A percentile compares a stretch with the other conserved stretches of the same genome.
Conservation (phyloP, 805 yeast genomes). For the Wickerhamiella australiensis region DNA sequence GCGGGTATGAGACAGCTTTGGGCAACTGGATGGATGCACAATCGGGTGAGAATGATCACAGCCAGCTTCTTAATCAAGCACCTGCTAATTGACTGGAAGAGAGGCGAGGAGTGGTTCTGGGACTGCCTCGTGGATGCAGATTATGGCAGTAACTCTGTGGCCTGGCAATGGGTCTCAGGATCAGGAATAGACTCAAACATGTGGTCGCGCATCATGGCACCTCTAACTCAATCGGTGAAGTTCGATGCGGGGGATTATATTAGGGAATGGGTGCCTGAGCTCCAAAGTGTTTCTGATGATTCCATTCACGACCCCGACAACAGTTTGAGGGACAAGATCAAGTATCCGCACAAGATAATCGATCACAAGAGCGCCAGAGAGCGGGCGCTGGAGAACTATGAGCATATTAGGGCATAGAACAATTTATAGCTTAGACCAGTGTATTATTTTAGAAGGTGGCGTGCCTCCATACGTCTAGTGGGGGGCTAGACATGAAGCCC, state of each 20-base stretch:
- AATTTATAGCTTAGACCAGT: too few relatives aligned
- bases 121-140: conserved; percentile 9
- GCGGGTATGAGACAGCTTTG: conserved; percentile 45
- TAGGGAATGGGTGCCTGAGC: conserved; percentile 4
- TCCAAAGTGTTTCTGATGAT: background rate
- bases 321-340: background rate
- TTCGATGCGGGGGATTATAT: conserved; percentile 6
- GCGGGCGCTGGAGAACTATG: conserved; percentile 5
- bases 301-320: conserved; percentile 7
- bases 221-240: conserved; percentile 4
- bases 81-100: conserved; percentile 8
- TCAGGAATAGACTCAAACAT: conserved; percentile 6
- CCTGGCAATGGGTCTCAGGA: conserved; percentile 11
- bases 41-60: conserved; percentile 43
- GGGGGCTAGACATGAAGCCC: too few relatives aligned
- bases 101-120: conserved; percentile 9
- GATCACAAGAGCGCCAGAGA: conserved; percentile 5
- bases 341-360: conserved; percentile 1
- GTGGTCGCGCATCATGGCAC: conserved; percentile 11
- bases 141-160: conserved; percentile 6
- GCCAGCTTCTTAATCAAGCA: conserved; percentile 32
- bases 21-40: conserved; percentile 43
- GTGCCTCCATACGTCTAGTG: too few relatives aligned
- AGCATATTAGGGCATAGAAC: background rate
- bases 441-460: too few relatives aligned